phyloP scores from a whole-genome alignment of 371 early-diverging fungal genomes.

The Mortierella sp. region DNA sequence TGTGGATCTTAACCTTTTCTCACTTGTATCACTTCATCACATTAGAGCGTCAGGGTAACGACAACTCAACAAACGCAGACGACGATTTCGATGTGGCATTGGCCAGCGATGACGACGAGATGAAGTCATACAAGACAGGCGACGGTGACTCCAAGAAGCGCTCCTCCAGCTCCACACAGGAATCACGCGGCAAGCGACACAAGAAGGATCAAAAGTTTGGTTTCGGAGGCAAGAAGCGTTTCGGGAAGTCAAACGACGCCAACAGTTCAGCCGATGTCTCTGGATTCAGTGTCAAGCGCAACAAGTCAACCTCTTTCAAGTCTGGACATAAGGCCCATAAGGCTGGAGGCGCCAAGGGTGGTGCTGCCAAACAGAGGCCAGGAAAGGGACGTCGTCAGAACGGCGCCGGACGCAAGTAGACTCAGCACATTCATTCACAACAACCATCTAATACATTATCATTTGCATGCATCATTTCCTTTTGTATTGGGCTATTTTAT shows the following conservation, averaged over 20 bases:
- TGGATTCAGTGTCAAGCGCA: constrained; percentile 75
- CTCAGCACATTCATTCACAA: background rate
- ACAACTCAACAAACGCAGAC: constrained; percentile 63
- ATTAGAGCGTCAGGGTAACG: constrained; percentile 74
- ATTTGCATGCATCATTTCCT: constrained; percentile 2
- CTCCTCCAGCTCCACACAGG: constrained; percentile 58
- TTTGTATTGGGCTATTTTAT: background rate
- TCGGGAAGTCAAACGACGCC: constrained; percentile 85
- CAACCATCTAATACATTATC: background rate
- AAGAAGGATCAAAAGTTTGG: constrained; percentile 81
- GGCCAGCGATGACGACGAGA: constrained; percentile 71
- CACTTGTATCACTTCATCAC: background rate
- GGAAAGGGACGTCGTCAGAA: constrained; percentile 59
- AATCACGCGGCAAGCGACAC: constrained; percentile 52
- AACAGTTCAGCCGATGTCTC: constrained; percentile 82
- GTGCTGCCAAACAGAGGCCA: constrained; percentile 50
- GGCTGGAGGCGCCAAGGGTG: constrained; percentile 6
- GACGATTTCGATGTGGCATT: constrained; percentile 91
- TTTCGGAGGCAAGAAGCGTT: constrained; percentile 89
- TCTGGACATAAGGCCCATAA: constrained; percentile 54
- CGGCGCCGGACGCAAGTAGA: constrained; percentile 24
- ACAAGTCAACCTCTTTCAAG: constrained; percentile 64
- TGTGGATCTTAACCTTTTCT: background rate
- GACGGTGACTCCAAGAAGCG: constrained; percentile 35
- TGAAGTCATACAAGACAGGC: constrained; percentile 52